phyloP scores from a whole-genome alignment of 495 filamentous ascomycete species.

The Neurospora sp. region DNA sequence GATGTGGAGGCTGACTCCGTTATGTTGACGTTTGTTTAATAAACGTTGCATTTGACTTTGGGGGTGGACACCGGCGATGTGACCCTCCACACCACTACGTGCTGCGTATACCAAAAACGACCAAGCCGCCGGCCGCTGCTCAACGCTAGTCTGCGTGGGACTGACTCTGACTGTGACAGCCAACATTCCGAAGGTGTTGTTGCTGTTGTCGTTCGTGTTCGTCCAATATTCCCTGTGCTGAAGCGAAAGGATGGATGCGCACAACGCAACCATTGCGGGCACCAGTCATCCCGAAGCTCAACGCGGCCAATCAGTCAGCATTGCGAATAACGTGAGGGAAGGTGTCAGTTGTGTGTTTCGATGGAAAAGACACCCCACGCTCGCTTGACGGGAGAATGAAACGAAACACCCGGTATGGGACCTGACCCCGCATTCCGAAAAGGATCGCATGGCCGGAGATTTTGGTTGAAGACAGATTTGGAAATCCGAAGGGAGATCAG shows the following conservation, averaged over 20 bases:
- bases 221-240: not conserved
- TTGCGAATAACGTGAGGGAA: not conserved
- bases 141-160: not conserved
- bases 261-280: not conserved
- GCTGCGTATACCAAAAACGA: not conserved
- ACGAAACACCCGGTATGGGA: not conserved
- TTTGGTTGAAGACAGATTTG: not conserved
- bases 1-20: not conserved
- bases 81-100: not conserved
- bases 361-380: conserved; percentile 1
- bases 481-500: not conserved
- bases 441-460: not conserved
- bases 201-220: not conserved
- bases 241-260: not conserved
- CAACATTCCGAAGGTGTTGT: not conserved
- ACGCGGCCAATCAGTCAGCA: not conserved
- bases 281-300: not conserved
- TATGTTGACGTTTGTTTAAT: not conserved
- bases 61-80: not conserved
- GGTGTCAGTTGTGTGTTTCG: not conserved
- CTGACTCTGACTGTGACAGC: not conserved
- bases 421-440: conserved; percentile 1
- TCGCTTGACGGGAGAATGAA: not conserved
- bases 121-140: not conserved
- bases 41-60: not conserved